Percentiles rank a stretch among this genome's conserved stretches.
Conservation (phyloP, 768 basidiomycete genomes). For the Coprinopsis strossmayeri region DNA sequence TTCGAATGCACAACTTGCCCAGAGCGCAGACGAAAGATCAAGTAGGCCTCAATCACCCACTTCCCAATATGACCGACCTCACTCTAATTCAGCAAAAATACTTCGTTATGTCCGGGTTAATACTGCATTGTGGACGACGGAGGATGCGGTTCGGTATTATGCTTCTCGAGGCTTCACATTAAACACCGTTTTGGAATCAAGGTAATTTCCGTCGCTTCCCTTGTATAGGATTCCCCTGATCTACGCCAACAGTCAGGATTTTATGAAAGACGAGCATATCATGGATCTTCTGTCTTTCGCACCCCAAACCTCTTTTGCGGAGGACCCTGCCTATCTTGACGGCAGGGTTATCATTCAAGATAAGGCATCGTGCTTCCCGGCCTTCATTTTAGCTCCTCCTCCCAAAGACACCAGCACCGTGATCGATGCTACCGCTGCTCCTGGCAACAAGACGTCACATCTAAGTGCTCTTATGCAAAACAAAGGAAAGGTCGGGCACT, state of each 20-base stretch:
- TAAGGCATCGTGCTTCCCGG: slow-evolving; percentile 97
- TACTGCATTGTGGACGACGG: slow-evolving; percentile 56
- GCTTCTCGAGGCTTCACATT: slow-evolving; percentile 47
- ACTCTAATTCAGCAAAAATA: slow-evolving; percentile 44
- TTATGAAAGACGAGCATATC: slow-evolving; percentile 74
- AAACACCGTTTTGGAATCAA: slow-evolving; percentile 45
- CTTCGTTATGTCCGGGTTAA: slow-evolving; percentile 88
- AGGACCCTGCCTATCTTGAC: slow-evolving; percentile 61
- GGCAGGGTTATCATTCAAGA: slow-evolving; percentile 93
- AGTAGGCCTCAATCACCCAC: slow-evolving; percentile 31
- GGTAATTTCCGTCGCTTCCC: slow-evolving; percentile 27
- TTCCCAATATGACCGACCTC: background rate
- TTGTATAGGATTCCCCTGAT: background rate
- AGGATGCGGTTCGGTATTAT: slow-evolving; percentile 58
- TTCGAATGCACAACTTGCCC: slow-evolving; percentile 59
- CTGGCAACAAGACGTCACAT: slow-evolving; percentile 97
- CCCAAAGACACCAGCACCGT: slow-evolving; percentile 46
- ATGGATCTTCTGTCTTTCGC: slow-evolving; percentile 76
- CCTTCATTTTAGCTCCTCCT: slow-evolving; percentile 76
- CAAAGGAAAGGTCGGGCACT: slow-evolving; percentile 60
- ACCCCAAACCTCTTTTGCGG: slow-evolving; percentile 58
- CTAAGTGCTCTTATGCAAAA: slow-evolving; percentile 83
- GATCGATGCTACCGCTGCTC: slow-evolving; percentile 93
- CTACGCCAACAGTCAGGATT: slow-evolving; percentile 42
- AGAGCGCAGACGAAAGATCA: slow-evolving; percentile 53